Evolutionary conservation across 2,329 filamentous ascomycete species (phyloP), one percentile per base, ranked within the genome.

Genomic region (Penicillium capsulatum): DNA sequence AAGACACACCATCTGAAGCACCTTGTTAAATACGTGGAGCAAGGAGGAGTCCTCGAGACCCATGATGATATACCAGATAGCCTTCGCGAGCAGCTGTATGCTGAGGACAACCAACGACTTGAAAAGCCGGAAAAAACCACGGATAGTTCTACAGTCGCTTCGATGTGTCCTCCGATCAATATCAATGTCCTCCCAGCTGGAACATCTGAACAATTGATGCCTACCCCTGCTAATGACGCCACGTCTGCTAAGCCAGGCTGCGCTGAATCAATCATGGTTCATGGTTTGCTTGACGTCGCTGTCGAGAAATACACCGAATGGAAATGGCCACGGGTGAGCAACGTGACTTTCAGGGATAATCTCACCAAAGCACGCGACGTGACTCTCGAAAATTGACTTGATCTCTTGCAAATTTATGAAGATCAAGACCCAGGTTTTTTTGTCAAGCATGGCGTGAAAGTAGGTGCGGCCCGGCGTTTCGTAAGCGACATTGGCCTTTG

Each of bases 21-120:
- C 11, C 51, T 64, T 36, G 38, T 62, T 17, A 42, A 45, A 43
- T 53, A 54, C 42, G 50, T 59, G 31, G 34, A 58, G 39, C 9
- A 50, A 36, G 41, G 34, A n/a, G 31, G 41, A 16, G 27, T 47
- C 15, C 16, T 48, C n/a, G 34, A 51, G 22, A 40, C 34, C 11
- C 51, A 64, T 35, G 50, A 58, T 31, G 47, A 66, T 43, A 47
- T 64, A 17, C 59, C 54, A 26, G 48, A 59, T 15, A 46, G 51
- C 31, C 33, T 66, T 45, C 53, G 59, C 32, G 38, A 63, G 36
- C 47, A 63, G 41, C 41, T 65, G 15, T 63, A 61, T 49, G 39
- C 39, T 20, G 56, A 63, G 47, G 57, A 64, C 36, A 50, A 59
- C 15, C 34, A 62, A 40, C 48, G 44, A 36, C 41, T 50, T 8